Conservation (phyloP, 1,284 basidiomycete species). For the Leccinum subrobustum region DNA sequence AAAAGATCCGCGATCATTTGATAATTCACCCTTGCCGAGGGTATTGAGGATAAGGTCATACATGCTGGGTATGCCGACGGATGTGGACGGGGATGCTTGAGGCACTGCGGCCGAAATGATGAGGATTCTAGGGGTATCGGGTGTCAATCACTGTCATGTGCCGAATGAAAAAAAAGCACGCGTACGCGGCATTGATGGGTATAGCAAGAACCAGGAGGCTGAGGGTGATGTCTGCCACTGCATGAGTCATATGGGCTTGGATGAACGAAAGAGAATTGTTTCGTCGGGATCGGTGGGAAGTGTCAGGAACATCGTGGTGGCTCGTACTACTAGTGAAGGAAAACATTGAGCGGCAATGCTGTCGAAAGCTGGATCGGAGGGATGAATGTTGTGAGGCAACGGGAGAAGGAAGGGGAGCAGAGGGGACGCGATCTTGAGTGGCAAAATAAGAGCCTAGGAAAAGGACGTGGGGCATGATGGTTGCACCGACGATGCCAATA, state of each 20-base stretch:
- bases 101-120: conserved; percentile 60
- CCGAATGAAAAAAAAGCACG: neutral
- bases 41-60: conserved; percentile 57
- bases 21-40: conserved; percentile 56
- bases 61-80: conserved; percentile 68
- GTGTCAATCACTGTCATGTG: neutral
- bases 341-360: conserved; percentile 23
- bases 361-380: neutral
- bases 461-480: conserved; percentile 74
- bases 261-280: conserved; percentile 62
- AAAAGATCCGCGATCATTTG: neutral
- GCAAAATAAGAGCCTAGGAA: conserved; percentile 77
- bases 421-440: conserved; percentile 58
- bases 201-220: conserved; percentile 66
- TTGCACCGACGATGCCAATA: conserved; percentile 67
- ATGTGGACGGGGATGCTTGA: conserved; percentile 37
- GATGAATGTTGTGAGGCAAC: neutral
- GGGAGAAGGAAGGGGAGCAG: conserved; percentile 10
- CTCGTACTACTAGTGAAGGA: conserved; percentile 30
- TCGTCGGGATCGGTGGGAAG: conserved; percentile 38
- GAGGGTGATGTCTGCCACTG: conserved; percentile 52
- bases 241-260: conserved; percentile 62
- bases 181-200: conserved; percentile 65
- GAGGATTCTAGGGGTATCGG: conserved; percentile 42
- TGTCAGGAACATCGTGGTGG: conserved; percentile 31